Evolutionary conservation across 352 stramenopile genomes (phyloP).

Genomic region (Pythium folliculosum): DNA sequence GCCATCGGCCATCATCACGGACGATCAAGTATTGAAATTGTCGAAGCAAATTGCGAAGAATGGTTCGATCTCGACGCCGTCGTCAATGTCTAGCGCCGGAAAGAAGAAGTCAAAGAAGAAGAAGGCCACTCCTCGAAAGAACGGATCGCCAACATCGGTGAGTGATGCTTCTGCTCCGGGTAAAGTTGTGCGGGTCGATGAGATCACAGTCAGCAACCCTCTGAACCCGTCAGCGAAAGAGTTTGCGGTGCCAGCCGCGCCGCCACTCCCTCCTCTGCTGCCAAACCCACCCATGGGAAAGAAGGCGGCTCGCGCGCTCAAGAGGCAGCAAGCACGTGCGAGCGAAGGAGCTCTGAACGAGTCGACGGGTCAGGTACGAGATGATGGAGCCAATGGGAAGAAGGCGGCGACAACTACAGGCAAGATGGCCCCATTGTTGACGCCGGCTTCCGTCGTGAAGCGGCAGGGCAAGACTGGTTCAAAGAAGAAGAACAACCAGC

Average conservation of each 20-base stretch:
- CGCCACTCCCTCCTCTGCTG: conserved; percentile 9
- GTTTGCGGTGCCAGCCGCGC: conserved; percentile 7
- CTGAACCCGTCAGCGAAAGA: conserved; percentile 6
- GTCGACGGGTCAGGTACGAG: background rate
- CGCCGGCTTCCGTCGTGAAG: conserved; percentile 24
- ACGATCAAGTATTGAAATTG: background rate
- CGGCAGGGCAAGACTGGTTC: conserved; percentile 9
- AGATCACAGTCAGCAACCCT: conserved; percentile 6
- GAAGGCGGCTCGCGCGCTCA: conserved; percentile 2
- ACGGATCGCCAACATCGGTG: background rate
- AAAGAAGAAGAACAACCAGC: conserved; percentile 13
- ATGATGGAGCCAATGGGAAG: background rate
- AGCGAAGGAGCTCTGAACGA: background rate
- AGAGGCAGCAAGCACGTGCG: conserved; percentile 1
- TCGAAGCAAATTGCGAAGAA: background rate
- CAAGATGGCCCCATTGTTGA: conserved; percentile 11
- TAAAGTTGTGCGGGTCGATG: conserved; percentile 6
- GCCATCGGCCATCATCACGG: conserved; percentile 6
- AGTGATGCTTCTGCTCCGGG: background rate
- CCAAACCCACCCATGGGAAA: conserved; percentile 22
- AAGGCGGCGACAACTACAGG: background rate
- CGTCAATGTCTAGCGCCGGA: conserved; percentile 5
- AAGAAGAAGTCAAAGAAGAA: conserved; percentile 24
- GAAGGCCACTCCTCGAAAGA: conserved; percentile 3
- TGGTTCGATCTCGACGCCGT: conserved; percentile 3